phyloP scores from a whole-genome alignment of 1,284 basidiomycete genomes.

The Irpex sp. region DNA sequence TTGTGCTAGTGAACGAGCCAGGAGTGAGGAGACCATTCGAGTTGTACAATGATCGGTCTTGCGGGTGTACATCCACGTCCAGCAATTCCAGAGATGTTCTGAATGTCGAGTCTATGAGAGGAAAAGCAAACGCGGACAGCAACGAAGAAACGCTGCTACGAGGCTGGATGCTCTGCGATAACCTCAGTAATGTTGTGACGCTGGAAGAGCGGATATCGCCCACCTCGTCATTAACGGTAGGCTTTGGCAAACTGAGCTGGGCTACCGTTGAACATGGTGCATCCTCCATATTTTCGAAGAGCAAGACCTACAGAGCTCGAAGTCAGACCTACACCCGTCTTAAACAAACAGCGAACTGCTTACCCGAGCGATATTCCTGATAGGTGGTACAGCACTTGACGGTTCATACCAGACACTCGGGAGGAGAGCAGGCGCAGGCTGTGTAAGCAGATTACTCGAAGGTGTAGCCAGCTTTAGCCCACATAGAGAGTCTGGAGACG shows the following conservation, averaged over 20 bases:
- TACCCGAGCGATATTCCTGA: not conserved
- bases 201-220: not conserved
- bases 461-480: not conserved
- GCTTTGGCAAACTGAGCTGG: not conserved
- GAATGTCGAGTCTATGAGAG: not conserved
- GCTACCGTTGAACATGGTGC: no score
- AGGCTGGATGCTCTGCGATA: not conserved
- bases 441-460: not conserved
- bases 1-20: not conserved
- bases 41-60: not conserved
- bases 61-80: not conserved
- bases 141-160: not conserved
- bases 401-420: not conserved
- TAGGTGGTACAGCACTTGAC: not conserved
- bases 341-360: not conserved
- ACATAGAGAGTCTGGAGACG: not conserved
- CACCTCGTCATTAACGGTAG: not conserved
- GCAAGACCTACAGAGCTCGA: not conserved
- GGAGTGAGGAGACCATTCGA: not conserved
- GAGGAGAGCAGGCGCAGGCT: not conserved
- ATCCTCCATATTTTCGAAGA: not conserved
- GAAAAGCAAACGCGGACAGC: conserved; percentile 1
- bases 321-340: not conserved
- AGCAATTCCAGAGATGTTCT: not conserved
- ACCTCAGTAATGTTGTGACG: not conserved